phyloP scores from a whole-genome alignment of 2,329 filamentous ascomycete species.

The Thermomyces lanuginosus region DNA sequence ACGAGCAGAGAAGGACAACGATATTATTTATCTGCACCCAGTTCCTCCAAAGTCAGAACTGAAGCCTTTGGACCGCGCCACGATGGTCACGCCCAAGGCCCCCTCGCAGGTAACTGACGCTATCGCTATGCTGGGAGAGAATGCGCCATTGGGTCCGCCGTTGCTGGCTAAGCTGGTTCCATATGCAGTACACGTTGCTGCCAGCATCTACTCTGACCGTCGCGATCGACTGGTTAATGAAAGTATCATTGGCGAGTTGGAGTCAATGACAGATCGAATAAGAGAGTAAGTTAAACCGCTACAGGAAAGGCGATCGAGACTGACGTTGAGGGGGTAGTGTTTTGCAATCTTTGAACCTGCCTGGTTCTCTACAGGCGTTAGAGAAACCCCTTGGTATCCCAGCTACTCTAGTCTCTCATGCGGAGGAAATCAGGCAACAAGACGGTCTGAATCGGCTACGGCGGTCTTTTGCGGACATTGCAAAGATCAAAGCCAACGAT shows the following conservation, averaged over 20 bases:
- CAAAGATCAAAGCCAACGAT: constrained; percentile 73
- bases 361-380: constrained; percentile 80
- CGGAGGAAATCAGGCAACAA: constrained; percentile 83
- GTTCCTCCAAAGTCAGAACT: constrained; percentile 82
- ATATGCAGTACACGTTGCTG: constrained; percentile 86
- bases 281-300: constrained; percentile 40
- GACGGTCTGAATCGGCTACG: constrained; percentile 66
- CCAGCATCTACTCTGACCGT: constrained; percentile 86
- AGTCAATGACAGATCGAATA: constrained; percentile 61
- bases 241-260: constrained; percentile 69
- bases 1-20: constrained; percentile 87
- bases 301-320: constrained; percentile 6
- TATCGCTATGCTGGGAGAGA: constrained; percentile 61
- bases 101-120: constrained; percentile 72
- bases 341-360: constrained; percentile 67
- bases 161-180: constrained; percentile 85
- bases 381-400: constrained; percentile 89
- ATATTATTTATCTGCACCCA: constrained; percentile 74
- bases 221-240: constrained; percentile 81
- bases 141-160: constrained; percentile 63
- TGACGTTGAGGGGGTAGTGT: constrained; percentile 24
- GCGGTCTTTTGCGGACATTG: constrained; percentile 70
- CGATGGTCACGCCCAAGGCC: constrained; percentile 66
- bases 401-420: constrained; percentile 69
- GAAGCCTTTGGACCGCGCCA: constrained; percentile 67